These are phyloP conservation scores for Penicillium canescens DNA, from an alignment of 495 filamentous ascomycete species.

Conservation along the genomic window DNA sequence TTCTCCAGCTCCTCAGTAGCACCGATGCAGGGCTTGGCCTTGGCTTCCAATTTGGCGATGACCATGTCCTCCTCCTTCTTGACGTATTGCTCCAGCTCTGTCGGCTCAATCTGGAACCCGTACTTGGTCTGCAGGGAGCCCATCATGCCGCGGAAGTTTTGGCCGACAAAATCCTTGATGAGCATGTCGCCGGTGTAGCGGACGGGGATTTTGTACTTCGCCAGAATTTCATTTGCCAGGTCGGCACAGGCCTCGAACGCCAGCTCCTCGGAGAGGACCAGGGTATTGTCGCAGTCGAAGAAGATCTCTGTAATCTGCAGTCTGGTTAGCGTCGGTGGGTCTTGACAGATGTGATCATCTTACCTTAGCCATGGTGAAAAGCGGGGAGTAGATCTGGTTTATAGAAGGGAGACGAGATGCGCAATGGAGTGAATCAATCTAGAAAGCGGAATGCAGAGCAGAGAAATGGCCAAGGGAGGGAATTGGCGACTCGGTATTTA, in stretches of 20 bases:
- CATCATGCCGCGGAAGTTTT: slow-evolving; percentile 96
- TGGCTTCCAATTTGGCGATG: slow-evolving; percentile 71
- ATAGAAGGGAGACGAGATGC: slow-evolving; percentile 3
- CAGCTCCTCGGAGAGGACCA: slow-evolving; percentile 87
- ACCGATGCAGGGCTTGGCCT: slow-evolving; percentile 75
- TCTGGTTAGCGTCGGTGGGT: slow-evolving; percentile 20
- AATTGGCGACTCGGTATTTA: slow-evolving; percentile 13
- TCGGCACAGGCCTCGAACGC: slow-evolving; percentile 95
- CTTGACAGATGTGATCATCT: slow-evolving; percentile 5
- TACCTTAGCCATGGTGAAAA: slow-evolving; percentile 49
- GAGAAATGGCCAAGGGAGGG: background rate
- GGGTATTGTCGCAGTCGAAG: slow-evolving; percentile 98
- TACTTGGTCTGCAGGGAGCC: slow-evolving; percentile 72
- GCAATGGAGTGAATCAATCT: background rate
- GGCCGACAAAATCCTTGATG: slow-evolving; percentile 87
- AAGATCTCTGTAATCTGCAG: slow-evolving; percentile 76
- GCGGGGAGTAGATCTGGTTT: slow-evolving; percentile 10
- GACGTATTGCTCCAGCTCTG: slow-evolving; percentile 77
- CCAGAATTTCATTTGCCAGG: slow-evolving; percentile 86
- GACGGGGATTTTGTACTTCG: slow-evolving; percentile 59
- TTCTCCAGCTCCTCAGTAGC: slow-evolving; percentile 67
- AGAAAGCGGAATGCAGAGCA: background rate
- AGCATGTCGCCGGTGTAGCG: slow-evolving; percentile 81
- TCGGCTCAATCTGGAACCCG: slow-evolving; percentile 64
- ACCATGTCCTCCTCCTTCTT: slow-evolving; percentile 79